Evolutionary conservation across 2,329 filamentous ascomycete species (phyloP), one percentile per base, ranked within the genome.

Genomic region (Diaporthe australafricana): DNA sequence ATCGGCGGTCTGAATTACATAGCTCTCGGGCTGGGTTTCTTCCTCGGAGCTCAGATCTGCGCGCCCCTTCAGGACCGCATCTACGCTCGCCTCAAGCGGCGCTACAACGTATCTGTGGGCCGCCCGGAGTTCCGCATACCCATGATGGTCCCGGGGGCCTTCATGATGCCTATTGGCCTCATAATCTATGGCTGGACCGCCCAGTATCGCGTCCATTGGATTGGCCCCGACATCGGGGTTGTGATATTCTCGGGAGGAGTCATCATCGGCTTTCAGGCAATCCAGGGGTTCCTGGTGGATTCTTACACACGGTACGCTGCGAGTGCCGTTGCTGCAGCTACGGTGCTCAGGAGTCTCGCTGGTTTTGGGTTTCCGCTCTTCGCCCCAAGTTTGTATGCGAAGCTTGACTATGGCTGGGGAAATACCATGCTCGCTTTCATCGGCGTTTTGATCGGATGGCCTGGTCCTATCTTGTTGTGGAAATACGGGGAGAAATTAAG

Each of bases 281-380:
- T 86, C 25, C 84, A 86, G 78, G 81, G 79, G 2, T 87, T 84
- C 76, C 76, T 87, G 2, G 83, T 87, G 42, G 86, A 87, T 76
- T 77, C 82, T 0, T 87, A 86, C 76, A 78, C 81, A n/a, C 78
- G 79, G 11, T 85, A 84, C 73, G 85, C 84, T 1, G 85, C 85
- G 40, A 84, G 82, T 60, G 86, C 84, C 9, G 79, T 87, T 12
- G 83, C 77, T 4, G 85, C 85, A 40, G 80, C 80, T 30, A 85
- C 83, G 22, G 80, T 87, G 4, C 77, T 87, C 47, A 81, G 86
- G 5, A 85, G 82, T 38, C 76, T 89, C 14, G 86, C 85, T 4
- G 86, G 86, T 2, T 87, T 88, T 32, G 84, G 84, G 52, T 73
- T 89, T 65, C 87, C 87, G 14, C 80, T 89, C 1, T 87, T 88